Base-by-base conservation (phyloP, 495 filamentous ascomycete species). In the Hypoxylon lienhwacheense region DNA sequence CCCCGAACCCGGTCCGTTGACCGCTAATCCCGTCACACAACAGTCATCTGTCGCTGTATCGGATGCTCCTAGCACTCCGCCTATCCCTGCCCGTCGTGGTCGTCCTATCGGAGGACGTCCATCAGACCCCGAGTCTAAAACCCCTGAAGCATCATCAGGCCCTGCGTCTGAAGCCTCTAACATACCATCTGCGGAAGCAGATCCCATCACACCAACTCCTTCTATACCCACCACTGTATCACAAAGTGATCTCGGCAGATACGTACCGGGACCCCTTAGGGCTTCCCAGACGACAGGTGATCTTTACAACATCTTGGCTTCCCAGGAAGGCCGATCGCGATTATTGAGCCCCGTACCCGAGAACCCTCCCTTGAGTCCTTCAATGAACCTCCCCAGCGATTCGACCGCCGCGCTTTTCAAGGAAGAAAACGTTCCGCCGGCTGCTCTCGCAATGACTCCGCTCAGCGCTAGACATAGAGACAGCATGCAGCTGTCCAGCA, bases 351-450 rank as follows among this genome's bases (percentile, higher is more conserved):
- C 44, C 0, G 43, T 51, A 4, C 16, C 41, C 5, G 35, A 54
- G 40, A n/a, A 31, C 21, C 8, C 2, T 5, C 19, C 19, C 19
- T 24, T n/a, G 17, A 2, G 2, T 50, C 41, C 5, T 8, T 29
- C 3, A 29, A 37, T 14, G 44, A 24, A 2, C 28, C 36, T 11
- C 34, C 43, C n/a, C n/a, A n/a, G n/a, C n/a, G 33, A 26, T 17
- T 12, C 16, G 7, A 24, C 36, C 0, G 28, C 43, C 7, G 21
- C 50, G 6, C 21, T 19, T 7, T 42, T 45, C 26, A 59, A 54
- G 17, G 48, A 14, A 12, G 62, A 70, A 43, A 67, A 65, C 26
- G 28, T 46, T 4, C 55, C 58, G 2, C 57, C 65, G 11, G 21
- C 24, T n/a, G 28, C 31, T 10, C 17, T 17, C 32, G 48, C 57